Percentiles rank a stretch among this genome's conserved stretches.
phyloP scores from a whole-genome alignment of 2,329 filamentous ascomycete genomes.

The Didymella lethalis region DNA sequence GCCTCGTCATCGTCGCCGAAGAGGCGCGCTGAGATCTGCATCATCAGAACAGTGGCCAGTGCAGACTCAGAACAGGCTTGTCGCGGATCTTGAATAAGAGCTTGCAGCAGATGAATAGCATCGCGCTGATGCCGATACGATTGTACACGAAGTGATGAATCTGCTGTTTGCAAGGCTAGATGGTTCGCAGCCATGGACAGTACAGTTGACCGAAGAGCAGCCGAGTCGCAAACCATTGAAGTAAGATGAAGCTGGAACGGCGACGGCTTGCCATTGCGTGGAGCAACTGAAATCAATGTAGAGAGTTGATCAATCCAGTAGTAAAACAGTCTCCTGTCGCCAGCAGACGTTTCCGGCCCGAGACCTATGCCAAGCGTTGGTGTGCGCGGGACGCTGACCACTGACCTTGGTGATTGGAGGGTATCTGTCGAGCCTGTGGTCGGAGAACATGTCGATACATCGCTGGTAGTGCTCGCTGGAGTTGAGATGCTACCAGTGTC shows the following conservation, averaged over 20 bases:
- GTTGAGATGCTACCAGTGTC: constrained; percentile 18
- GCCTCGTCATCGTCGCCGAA: constrained; percentile 40
- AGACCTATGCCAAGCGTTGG: constrained; percentile 13
- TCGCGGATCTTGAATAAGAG: constrained; percentile 34
- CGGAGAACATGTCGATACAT: constrained; percentile 23
- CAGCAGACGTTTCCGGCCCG: constrained; percentile 26
- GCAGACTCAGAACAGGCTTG: constrained; percentile 32
- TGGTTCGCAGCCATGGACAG: constrained; percentile 45
- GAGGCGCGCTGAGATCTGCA: constrained; percentile 43
- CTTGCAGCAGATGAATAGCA: constrained; percentile 39
- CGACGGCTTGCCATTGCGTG: constrained; percentile 27
- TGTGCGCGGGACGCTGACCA: constrained; percentile 17
- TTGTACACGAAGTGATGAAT: constrained; percentile 32
- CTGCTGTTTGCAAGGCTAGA: constrained; percentile 32
- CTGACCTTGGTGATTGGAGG: constrained; percentile 21
- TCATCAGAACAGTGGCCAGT: constrained; percentile 45
- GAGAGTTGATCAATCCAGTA: constrained; percentile 42
- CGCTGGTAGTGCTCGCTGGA: constrained; percentile 27
- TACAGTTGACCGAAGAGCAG: constrained; percentile 42
- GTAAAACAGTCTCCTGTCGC: constrained; percentile 37
- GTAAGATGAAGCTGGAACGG: constrained; percentile 42
- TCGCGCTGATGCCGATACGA: constrained; percentile 41
- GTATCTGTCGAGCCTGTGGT: constrained; percentile 6
- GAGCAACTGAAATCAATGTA: constrained; percentile 36
- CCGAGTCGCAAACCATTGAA: constrained; percentile 36